A percentile compares a stretch with the other conserved stretches of the same genome.
These are phyloP conservation scores for Fistulifera solaris DNA, from an alignment of 108 stramenopile species.

Conservation along the genomic window DNA sequence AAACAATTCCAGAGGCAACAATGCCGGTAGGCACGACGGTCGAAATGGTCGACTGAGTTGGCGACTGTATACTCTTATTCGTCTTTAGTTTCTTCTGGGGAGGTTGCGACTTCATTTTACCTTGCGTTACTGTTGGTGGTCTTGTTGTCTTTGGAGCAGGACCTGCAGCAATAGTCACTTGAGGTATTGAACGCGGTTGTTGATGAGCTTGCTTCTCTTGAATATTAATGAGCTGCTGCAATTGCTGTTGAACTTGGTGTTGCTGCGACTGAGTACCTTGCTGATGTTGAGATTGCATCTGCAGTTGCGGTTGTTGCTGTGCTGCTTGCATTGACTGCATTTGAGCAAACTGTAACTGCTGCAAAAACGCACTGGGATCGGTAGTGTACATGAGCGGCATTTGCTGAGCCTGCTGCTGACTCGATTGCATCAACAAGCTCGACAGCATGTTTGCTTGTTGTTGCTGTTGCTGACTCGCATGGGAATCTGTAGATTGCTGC, in stretches of 20 bases:
- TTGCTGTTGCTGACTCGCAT: constrained; percentile 19
- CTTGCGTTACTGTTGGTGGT: not conserved
- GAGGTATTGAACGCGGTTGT: not conserved
- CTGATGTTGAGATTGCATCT: not conserved
- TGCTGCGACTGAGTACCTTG: constrained; percentile 13
- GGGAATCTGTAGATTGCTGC: constrained; percentile 7
- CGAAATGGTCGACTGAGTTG: not conserved
- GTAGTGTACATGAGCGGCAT: constrained; percentile 3
- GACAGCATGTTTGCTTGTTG: constrained; percentile 4
- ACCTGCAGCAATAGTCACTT: not conserved
- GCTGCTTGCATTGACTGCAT: constrained; percentile 26
- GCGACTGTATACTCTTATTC: not conserved
- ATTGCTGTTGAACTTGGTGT: constrained; percentile 23
- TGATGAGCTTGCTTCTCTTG: not conserved
- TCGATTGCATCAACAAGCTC: constrained; percentile 7
- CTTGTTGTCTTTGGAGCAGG: not conserved
- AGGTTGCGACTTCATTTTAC: not conserved
- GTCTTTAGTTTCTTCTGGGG: not conserved
- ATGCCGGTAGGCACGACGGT: constrained; percentile 4
- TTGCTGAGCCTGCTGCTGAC: constrained; percentile 2
- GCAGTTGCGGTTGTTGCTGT: constrained; percentile 14
- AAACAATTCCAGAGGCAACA: constrained; percentile 32
- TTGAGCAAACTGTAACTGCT: constrained; percentile 27
- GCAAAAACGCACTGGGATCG: constrained; percentile 32
- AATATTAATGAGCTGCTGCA: not conserved